Evolutionary conservation across 2,329 filamentous ascomycete species (phyloP).

Genomic region (Fusarium equiseti): DNA sequence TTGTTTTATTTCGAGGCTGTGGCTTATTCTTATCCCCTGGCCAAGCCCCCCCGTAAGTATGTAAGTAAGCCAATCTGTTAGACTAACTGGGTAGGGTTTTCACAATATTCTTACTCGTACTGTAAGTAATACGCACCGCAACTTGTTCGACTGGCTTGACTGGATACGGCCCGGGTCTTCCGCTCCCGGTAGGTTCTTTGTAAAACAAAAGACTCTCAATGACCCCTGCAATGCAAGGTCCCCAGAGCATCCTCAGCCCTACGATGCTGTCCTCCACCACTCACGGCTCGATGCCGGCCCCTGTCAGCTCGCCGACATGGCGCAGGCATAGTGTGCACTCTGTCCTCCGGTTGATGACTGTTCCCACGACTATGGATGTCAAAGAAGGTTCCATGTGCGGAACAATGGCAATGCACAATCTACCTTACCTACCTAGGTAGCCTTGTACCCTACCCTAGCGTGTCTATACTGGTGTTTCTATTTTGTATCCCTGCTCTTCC

Average conservation of each 20-base stretch:
- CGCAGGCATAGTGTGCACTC: conserved; percentile 28
- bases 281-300: conserved; percentile 28
- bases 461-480: conserved; percentile 28
- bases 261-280: conserved; percentile 32
- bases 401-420: conserved; percentile 24
- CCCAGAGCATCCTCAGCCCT: conserved; percentile 37
- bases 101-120: background rate
- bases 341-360: conserved; percentile 17
- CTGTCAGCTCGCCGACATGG: conserved; percentile 44
- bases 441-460: conserved; percentile 9
- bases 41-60: conserved; percentile 22
- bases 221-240: conserved; percentile 35
- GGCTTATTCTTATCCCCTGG: conserved; percentile 38
- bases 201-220: conserved; percentile 1
- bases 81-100: background rate
- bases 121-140: conserved; percentile 25
- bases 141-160: conserved; percentile 14
- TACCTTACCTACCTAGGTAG: conserved; percentile 3
- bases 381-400: conserved; percentile 36
- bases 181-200: conserved; percentile 21
- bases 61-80: conserved; percentile 33
- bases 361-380: conserved; percentile 18
- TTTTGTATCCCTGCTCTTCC: conserved; percentile 38
- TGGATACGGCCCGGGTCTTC: conserved; percentile 33
- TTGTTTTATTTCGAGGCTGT: conserved; percentile 37